These are phyloP conservation scores for Erodium maritimum DNA, from an alignment of 345 rosid species.

Conservation along the genomic window DNA sequence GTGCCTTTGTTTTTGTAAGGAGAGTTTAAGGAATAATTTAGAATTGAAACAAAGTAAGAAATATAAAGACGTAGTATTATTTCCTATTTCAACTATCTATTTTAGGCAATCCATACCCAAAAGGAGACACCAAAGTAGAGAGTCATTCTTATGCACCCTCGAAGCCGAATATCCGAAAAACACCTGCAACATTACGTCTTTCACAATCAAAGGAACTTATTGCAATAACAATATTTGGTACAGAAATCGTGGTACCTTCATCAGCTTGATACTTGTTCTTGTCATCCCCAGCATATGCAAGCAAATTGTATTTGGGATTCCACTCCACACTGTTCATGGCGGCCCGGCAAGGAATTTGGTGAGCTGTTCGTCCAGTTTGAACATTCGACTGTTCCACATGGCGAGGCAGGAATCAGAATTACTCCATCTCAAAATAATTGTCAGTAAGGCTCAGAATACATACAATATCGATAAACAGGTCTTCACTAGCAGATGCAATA, in stretches of 20 bases:
- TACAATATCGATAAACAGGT: constrained; percentile 83
- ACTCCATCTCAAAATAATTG: too few relatives aligned
- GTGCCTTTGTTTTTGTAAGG: too few relatives aligned
- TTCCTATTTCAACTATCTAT: too few relatives aligned
- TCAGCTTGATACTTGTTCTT: constrained; percentile 82
- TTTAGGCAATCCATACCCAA: too few relatives aligned
- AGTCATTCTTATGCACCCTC: constrained; percentile 35
- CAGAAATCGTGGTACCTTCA: constrained; percentile 47
- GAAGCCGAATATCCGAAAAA: constrained; percentile 80
- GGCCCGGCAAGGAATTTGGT: constrained; percentile 91
- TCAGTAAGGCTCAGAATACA: constrained; percentile 13
- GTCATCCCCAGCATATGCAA: constrained; percentile 97
- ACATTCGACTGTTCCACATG: constrained; percentile 75
- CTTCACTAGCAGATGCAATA: constrained; percentile 96
- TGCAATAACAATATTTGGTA: not conserved
- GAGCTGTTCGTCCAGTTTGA: constrained; percentile 69
- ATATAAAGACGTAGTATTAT: too few relatives aligned
- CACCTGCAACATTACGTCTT: constrained; percentile 44
- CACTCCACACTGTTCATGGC: constrained; percentile 98
- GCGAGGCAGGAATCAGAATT: too few relatives aligned
- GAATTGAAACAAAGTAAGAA: too few relatives aligned
- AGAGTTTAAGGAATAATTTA: too few relatives aligned
- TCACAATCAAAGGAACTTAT: not conserved
- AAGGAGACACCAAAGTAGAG: too few relatives aligned
- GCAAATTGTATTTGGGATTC: constrained; percentile 88